Conservation (phyloP, 2,329 filamentous ascomycete genomes). For the Aspergillus floridensis region DNA sequence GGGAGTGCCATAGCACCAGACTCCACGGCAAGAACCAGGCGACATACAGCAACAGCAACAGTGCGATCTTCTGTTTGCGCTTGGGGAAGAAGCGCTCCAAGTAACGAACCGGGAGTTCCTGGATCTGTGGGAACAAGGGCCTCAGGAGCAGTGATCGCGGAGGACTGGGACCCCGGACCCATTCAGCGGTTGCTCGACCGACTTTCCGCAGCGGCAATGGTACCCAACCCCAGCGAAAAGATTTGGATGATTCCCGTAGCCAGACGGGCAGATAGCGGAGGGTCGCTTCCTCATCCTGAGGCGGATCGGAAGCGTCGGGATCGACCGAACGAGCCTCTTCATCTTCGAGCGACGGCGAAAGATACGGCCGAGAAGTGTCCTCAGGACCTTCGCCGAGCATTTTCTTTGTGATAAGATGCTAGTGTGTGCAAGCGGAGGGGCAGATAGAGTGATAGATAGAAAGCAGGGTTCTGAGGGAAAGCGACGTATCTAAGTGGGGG, state of each 20-base stretch:
- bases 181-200: slow-evolving; percentile 42
- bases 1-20: slow-evolving; percentile 45
- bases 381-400: slow-evolving; percentile 34
- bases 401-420: slow-evolving; percentile 2
- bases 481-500: slow-evolving; percentile 11
- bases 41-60: slow-evolving; percentile 45
- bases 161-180: slow-evolving; percentile 50
- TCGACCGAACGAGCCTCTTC: slow-evolving; percentile 32
- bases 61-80: slow-evolving; percentile 43
- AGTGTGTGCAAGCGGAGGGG: slow-evolving; percentile 9
- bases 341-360: slow-evolving; percentile 34
- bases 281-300: slow-evolving; percentile 29
- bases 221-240: slow-evolving; percentile 49
- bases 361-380: slow-evolving; percentile 32
- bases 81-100: slow-evolving; percentile 47
- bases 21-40: slow-evolving; percentile 50
- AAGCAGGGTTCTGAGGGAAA: slow-evolving; percentile 7
- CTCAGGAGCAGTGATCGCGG: slow-evolving; percentile 46
- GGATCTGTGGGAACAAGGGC: slow-evolving; percentile 47
- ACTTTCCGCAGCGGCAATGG: slow-evolving; percentile 46
- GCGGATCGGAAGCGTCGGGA: slow-evolving; percentile 35
- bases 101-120: slow-evolving; percentile 46
- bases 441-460: slow-evolving; percentile 2
- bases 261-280: slow-evolving; percentile 42
- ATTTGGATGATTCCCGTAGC: slow-evolving; percentile 48